phyloP scores from a whole-genome alignment of 495 filamentous ascomycete species.

The Pseudevernia furfuracea region DNA sequence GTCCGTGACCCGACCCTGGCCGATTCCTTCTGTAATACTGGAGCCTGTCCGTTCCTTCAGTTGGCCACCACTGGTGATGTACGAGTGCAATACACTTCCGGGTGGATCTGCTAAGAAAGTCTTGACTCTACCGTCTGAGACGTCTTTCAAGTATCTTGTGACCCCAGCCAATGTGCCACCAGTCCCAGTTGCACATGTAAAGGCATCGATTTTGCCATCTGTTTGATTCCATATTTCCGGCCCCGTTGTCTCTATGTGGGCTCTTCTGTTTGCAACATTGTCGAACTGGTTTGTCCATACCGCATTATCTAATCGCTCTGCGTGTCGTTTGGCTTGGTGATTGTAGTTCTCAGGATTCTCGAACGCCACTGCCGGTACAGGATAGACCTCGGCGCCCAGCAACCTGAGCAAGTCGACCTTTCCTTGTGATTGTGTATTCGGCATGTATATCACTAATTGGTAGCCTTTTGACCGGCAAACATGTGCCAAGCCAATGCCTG shows the following conservation, averaged over 20 bases:
- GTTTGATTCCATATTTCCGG: slow-evolving; percentile 98
- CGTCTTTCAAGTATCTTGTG: slow-evolving; percentile 82
- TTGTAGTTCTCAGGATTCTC: slow-evolving; percentile 97
- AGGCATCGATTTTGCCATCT: slow-evolving; percentile 76
- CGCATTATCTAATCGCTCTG: slow-evolving; percentile 75
- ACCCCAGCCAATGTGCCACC: slow-evolving; percentile 85
- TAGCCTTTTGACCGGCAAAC: slow-evolving; percentile 92
- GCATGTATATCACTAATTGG: slow-evolving; percentile 97
- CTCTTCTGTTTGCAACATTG: slow-evolving; percentile 86
- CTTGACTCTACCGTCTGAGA: slow-evolving; percentile 73
- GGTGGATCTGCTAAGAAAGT: slow-evolving; percentile 89
- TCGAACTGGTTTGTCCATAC: slow-evolving; percentile 99
- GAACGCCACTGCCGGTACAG: slow-evolving; percentile 95
- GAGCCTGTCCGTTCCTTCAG: slow-evolving; percentile 73
- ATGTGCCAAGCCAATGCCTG: slow-evolving; percentile 93
- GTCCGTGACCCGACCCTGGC: slow-evolving; percentile 92
- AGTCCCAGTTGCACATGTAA: slow-evolving; percentile 91
- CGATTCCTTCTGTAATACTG: slow-evolving; percentile 95
- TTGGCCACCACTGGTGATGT: slow-evolving; percentile 78
- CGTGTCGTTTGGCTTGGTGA: slow-evolving; percentile 85
- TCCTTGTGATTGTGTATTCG: slow-evolving; percentile 94
- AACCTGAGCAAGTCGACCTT: slow-evolving; percentile 91
- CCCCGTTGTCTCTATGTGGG: slow-evolving; percentile 93
- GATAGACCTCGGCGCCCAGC: slow-evolving; percentile 93
- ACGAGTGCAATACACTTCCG: slow-evolving; percentile 83